Percentiles rank a stretch among this genome's conserved stretches.
Conservation (phyloP, 805 yeast species). For the Sugiyamaella floridensis region DNA sequence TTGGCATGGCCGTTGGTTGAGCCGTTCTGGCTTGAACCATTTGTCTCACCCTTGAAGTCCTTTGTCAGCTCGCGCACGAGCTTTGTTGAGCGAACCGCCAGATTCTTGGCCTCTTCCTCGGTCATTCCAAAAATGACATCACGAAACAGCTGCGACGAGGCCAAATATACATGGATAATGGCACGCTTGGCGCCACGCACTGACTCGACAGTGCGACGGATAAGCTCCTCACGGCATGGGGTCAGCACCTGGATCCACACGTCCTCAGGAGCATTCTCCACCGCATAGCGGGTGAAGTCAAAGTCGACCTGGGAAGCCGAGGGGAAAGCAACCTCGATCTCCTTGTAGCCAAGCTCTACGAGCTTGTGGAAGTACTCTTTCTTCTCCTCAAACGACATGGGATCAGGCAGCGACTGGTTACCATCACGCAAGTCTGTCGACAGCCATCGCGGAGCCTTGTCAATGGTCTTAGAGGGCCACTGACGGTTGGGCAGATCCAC, state of each 20-base stretch:
- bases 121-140: constrained; percentile 59
- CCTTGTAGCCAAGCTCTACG: constrained; percentile 70
- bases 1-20: constrained; percentile 26
- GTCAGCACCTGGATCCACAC: constrained; percentile 70
- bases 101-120: constrained; percentile 48
- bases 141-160: constrained; percentile 69
- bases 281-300: constrained; percentile 71
- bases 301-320: constrained; percentile 75
- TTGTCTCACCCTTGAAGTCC: constrained; percentile 32
- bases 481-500: constrained; percentile 53
- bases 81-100: constrained; percentile 57
- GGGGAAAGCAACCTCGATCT: constrained; percentile 78
- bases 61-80: constrained; percentile 62
- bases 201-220: constrained; percentile 64
- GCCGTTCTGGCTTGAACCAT: constrained; percentile 35
- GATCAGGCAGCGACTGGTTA: constrained; percentile 78
- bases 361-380: constrained; percentile 61
- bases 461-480: constrained; percentile 60
- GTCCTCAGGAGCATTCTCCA: constrained; percentile 67
- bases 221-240: constrained; percentile 70
- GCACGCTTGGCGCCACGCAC: constrained; percentile 70
- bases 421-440: constrained; percentile 82
- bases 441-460: constrained; percentile 71
- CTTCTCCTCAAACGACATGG: constrained; percentile 77
- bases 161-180: constrained; percentile 67